A percentile compares a stretch with the other conserved stretches of the same genome.
These are phyloP conservation scores for Xerocomellus chrysenteron DNA, from an alignment of 768 basidiomycete species.

Conservation along the genomic window DNA sequence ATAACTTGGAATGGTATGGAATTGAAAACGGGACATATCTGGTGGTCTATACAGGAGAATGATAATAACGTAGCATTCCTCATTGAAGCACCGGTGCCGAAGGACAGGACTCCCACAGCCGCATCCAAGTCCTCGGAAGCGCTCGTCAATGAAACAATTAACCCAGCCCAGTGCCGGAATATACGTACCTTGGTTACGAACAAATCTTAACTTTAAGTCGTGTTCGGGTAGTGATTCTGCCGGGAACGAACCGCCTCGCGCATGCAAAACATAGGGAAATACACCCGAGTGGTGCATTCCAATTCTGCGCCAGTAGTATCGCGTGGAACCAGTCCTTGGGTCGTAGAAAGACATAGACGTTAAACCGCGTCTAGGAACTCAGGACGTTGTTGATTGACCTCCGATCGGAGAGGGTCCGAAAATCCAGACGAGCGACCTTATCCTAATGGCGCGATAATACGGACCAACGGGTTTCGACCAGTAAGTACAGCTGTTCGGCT, in stretches of 20 bases:
- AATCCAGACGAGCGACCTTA: conserved; percentile 30
- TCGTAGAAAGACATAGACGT: conserved; percentile 6
- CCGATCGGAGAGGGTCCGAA: conserved; percentile 21
- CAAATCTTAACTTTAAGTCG: background rate
- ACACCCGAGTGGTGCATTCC: conserved; percentile 1
- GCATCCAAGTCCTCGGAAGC: conserved; percentile 3
- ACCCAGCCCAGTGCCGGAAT: background rate
- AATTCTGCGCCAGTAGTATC: conserved; percentile 6
- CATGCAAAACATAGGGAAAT: conserved; percentile 1
- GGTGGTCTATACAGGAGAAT: conserved; percentile 23
- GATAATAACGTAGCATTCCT: conserved; percentile 1
- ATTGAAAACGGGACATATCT: conserved; percentile 53
- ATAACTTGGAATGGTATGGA: conserved; percentile 70
- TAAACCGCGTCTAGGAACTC: conserved; percentile 19
- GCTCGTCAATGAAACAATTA: conserved; percentile 5
- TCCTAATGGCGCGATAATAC: conserved; percentile 32
- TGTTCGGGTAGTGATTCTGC: background rate
- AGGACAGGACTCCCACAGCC: conserved; percentile 15
- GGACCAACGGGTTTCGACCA: conserved; percentile 40
- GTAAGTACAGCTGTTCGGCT: conserved; percentile 39
- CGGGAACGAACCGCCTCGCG: conserved; percentile 6
- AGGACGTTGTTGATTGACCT: conserved; percentile 9
- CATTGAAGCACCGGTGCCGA: background rate
- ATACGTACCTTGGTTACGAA: conserved; percentile 18
- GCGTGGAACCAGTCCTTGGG: conserved; percentile 14